Evolutionary conservation across 2,329 filamentous ascomycete species (phyloP).

Genomic region (Fusarium chlamydosporum): DNA sequence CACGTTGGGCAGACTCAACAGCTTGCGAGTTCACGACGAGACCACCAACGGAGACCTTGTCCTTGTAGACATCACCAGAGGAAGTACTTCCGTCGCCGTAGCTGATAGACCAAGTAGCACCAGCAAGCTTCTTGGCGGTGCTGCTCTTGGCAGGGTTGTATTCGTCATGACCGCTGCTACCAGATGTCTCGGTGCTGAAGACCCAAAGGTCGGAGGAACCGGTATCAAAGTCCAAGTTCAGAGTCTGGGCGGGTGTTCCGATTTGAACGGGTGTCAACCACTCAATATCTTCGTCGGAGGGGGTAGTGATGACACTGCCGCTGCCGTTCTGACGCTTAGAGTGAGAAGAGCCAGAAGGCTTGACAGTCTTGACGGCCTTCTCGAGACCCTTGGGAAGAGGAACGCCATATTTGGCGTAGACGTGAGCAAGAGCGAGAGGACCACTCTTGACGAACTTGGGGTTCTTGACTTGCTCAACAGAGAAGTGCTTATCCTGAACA

Average conservation of each 20-base stretch:
- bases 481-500: constrained; percentile 42
- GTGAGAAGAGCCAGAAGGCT: constrained; percentile 14
- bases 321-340: constrained; percentile 52
- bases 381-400: constrained; percentile 53
- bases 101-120: constrained; percentile 58
- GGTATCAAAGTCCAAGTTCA: constrained; percentile 63
- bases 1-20: constrained; percentile 59
- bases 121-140: constrained; percentile 56
- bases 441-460: constrained; percentile 54
- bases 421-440: constrained; percentile 52
- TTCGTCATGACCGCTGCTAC: constrained; percentile 57
- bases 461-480: constrained; percentile 57
- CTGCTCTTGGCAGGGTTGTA: constrained; percentile 59
- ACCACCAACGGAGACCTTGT: constrained; percentile 60
- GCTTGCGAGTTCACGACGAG: constrained; percentile 59
- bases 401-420: constrained; percentile 57
- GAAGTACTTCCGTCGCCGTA: constrained; percentile 62
- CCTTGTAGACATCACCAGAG: constrained; percentile 60
- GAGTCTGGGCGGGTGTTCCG: constrained; percentile 60
- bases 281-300: constrained; percentile 54
- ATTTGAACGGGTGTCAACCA: constrained; percentile 59
- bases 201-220: constrained; percentile 65
- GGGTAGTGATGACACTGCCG: constrained; percentile 43
- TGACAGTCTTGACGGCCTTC: constrained; percentile 46
- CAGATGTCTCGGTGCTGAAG: constrained; percentile 60